Evolutionary conservation across 768 basidiomycete species (phyloP), one percentile per base, ranked within the genome.

Genomic region (Rhizopogon sp.): DNA sequence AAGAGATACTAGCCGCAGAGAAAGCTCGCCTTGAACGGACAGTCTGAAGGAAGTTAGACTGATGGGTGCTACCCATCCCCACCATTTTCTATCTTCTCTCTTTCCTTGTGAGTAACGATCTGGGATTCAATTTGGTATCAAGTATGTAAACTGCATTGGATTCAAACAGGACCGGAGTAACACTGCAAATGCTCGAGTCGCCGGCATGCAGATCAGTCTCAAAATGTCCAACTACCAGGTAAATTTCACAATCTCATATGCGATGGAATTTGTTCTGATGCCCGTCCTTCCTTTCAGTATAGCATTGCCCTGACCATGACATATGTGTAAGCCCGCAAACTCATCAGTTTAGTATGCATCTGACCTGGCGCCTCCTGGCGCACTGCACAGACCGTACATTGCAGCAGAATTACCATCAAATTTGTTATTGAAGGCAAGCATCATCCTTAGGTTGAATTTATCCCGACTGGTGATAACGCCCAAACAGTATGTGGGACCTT

Each of bases 381-480:
- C 25, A 25, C 13, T 22, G 10, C 39, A 6, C 17, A 70, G 70
- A 14, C 81, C 82, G 0, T 85, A 84, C 50, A 82, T 84, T 51
- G 64, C 69, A 5, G 77, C 81, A 6, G 84, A 86, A 58, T 67
- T 87, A 14, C 84, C 84, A 6, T 81, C 83, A 1, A 85, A 84
- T 62, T 66, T 85, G 33, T 59, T 83, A 28, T 74, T 85, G 29
- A 83, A 82, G 63, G 72, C 71, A 53, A 43, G 37, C 39, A 20
- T 49, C 20, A 10, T 33, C 14, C 3, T 40, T 25, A 35, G 63
- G 2, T 40, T 25, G 35, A 25, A 63, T 17, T 6, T 46, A 6
- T 20, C 10, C 33, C 7, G 14, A 37, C 8, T 25, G 14, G 37
- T 14, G 22, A 22, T 37, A 25, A 47, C 22, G 14, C 20, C 14